phyloP scores from a whole-genome alignment of 2,329 filamentous ascomycete species.

The Pezicula neosporulosa region DNA sequence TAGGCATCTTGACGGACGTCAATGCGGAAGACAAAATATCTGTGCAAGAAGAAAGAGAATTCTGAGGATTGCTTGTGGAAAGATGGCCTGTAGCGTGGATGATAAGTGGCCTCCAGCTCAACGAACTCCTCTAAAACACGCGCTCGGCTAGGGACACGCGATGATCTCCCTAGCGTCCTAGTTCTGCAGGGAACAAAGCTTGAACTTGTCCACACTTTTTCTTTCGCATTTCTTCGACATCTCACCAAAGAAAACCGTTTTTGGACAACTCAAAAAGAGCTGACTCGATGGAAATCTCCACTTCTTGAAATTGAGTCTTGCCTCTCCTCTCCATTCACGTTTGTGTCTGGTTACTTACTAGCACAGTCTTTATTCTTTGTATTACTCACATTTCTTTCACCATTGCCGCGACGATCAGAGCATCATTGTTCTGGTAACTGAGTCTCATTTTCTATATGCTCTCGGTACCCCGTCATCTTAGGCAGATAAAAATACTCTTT shows the following conservation, averaged over 20 bases:
- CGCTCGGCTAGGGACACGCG: not conserved
- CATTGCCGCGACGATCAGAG: conserved; percentile 30
- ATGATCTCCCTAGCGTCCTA: not conserved
- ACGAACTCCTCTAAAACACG: not conserved
- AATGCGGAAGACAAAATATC: not conserved
- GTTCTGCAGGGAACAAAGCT: too few relatives aligned
- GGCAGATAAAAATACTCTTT: conserved; percentile 66
- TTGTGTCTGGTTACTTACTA: too few relatives aligned
- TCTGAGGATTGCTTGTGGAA: not conserved
- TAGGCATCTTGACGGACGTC: conserved; percentile 26
- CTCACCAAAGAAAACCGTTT: not conserved
- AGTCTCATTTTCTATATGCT: conserved; percentile 59
- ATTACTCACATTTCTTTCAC: not conserved
- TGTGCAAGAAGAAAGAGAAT: not conserved
- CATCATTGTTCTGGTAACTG: conserved; percentile 51
- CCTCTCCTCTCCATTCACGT: too few relatives aligned
- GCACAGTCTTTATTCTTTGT: not conserved
- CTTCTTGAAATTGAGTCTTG: too few relatives aligned
- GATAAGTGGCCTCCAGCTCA: not conserved
- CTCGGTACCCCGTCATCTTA: conserved; percentile 76
- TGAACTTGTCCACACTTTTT: too few relatives aligned
- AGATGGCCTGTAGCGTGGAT: not conserved
- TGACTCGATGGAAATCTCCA: too few relatives aligned
- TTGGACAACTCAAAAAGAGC: not conserved
- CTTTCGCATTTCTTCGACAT: too few relatives aligned